Evolutionary conservation across 371 early-diverging fungal genomes (phyloP), one percentile per base, ranked within the genome.

Genomic region (Nosema muscidifuracis): DNA sequence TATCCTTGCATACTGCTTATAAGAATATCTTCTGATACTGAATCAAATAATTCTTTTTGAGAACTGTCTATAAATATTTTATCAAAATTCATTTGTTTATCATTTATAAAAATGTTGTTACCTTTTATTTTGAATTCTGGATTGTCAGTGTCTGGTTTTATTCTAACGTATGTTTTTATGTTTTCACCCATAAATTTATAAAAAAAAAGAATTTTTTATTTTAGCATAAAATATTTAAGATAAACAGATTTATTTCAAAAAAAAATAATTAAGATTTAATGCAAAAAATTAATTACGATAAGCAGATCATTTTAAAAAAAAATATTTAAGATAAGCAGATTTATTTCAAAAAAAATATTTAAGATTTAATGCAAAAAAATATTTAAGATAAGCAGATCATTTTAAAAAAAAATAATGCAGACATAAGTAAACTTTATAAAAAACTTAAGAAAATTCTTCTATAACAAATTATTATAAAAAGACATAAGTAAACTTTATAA

Each of bases 1-100:
- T 74, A 77, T 57, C 84, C 84, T 51, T 76, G 69, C 15, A 67
- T 43, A 47, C 42, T 50, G 2, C 56, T 56, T 28, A 77, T 57
- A 16, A 79, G 20, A 33, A 75, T 63, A 31, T 67, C 66, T 36
- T 66, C 68, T 1, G 67, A 36, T 18, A 77, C 38, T 4, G 16
- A 34, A 33, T 66, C 53, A 62, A 77, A 80, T 13, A 77, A 28
- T 28, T 70, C 68, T 38, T 71, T 33, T 57, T 80, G 80, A 4
- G 55, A 65, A 18, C 74, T 33, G 16, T 67, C 64, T 16, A 20
- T 38, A 42, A 74, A 66, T 18, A 77, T 56, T 42, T 40, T 64
- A 51, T 80, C 80, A 34, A 73, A 75, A 3, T 33, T 20, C 38
- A 68, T 65, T 15, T 22, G 15, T 26, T 65, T 76, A 12, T 61